Base-by-base conservation (phyloP, 1,284 basidiomycete genomes). In the Ceratobasidium papillatum region DNA sequence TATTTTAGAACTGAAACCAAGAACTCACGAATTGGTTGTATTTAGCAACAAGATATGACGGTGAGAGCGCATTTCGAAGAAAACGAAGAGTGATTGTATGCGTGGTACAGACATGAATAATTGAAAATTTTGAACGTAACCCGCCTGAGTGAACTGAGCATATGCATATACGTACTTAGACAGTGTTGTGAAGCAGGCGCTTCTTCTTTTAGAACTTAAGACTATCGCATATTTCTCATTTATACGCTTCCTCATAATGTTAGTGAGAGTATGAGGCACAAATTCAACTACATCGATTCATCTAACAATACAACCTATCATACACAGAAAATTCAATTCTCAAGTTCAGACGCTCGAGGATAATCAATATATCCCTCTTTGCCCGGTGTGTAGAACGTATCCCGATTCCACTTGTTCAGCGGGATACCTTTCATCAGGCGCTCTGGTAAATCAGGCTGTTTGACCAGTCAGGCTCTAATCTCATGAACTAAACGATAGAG, bases 381-480 rank as follows among this genome's bases (percentile, higher is more conserved):
- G 8, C 78, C 80, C 7, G 41, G 72, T 3, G 47, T 63, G 75
- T 81, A 81, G 75, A 81, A 82, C 3, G 81, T 82, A 43, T 61
- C 49, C 19, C 81, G 78, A 77, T 84, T 79, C 78, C 83, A 85
- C 19, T 75, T 58, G 65, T 77, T 80, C 22, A 84, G 76, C 0
- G 78, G 76, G 58, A 78, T 77, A 9, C 78, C 78, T 30, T 83
- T 78, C 75, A 78, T 77, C 64, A 85, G 78, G 7, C 85, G 80
- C 14, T 78, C 75, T 0, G 81, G 81, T 0, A 86, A 78, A 76
- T 86, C 85, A 11, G 85, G 85, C 79, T 82, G 80, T 75, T 79
- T 73, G 8, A 65, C 30, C 5, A 36, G 22, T 19, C 17, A 45
- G 41, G 17, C 27, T 12, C 14, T 36, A 30, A 19, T 3, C 11